Evolutionary conservation across 2,329 filamentous ascomycete species (phyloP).

Genomic region (Byssothecium circinans): DNA sequence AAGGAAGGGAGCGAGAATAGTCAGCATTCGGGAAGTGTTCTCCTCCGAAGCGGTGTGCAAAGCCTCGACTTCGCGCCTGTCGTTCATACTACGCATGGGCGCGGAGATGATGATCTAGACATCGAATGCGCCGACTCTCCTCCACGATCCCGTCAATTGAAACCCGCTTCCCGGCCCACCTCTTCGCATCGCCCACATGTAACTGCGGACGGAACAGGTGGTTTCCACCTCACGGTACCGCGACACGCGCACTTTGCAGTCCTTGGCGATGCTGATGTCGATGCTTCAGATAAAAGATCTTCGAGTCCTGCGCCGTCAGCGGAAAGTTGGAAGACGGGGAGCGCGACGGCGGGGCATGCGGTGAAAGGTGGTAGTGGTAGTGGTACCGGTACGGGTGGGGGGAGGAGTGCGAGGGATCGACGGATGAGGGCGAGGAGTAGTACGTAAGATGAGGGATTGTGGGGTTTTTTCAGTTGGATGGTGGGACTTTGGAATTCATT

Average conservation of each 20-base stretch:
- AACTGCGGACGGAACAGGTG: conserved; percentile 17
- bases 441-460: not conserved
- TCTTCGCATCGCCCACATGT: conserved; percentile 4
- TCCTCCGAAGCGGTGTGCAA: conserved; percentile 11
- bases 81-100: conserved; percentile 2
- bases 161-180: conserved; percentile 8
- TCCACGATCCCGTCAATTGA: not conserved
- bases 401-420: conserved; percentile 29
- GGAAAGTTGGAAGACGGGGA: not conserved
- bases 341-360: not conserved
- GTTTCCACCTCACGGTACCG: conserved; percentile 16
- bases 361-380: not conserved
- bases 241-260: conserved; percentile 16
- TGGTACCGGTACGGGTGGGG: conserved; percentile 16
- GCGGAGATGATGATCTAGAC: conserved; percentile 9
- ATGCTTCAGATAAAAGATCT: conserved; percentile 1
- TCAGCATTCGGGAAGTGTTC: conserved; percentile 13
- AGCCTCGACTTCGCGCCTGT: conserved; percentile 20
- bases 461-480: not conserved
- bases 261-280: conserved; percentile 8
- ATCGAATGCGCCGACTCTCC: conserved; percentile 8
- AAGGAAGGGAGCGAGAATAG: conserved; percentile 11
- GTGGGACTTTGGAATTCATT: not conserved
- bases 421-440: conserved; percentile 19
- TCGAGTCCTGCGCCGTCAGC: not conserved